Evolutionary conservation across 176 grass and related monocot genomes (phyloP), one percentile per base, ranked within the genome.

Genomic region (Miscanthus lutarioriparius): DNA sequence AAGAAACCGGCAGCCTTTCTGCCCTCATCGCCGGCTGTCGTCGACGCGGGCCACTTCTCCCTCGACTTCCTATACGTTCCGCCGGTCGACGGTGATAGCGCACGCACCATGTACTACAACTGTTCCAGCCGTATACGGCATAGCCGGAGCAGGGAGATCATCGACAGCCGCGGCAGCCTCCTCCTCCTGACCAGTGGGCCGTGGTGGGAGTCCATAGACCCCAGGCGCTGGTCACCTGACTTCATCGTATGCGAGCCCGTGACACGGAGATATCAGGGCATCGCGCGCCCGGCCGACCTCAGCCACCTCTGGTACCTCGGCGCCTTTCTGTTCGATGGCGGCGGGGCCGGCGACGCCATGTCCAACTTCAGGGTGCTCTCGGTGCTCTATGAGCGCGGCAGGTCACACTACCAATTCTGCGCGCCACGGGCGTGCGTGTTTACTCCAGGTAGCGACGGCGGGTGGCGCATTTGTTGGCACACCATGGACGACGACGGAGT

Each of bases 121-220:
- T 12, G 4, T 4, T 5, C 15, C 74, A 33, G 33, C 19, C 74
- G 74, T 7, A 13, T 1, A 38, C 47, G 10, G 12, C n/a, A 41
- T 8, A 62, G 27, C 76, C 35, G 13, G 22, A 15, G 53, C 36
- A n/a, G 54, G 76, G 56, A 78, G 76, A 58, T 78, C 26, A 0
- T 44, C 38, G 76, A 78, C 58, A 78, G 76, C 76, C 36, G 23
- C 14, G 58, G 76, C 13, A 64, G 76, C 37, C 76, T 78, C 76
- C 76, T 78, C 22, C 58, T 78, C 17, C 15, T 78, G 5, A 35
- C 7, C 22, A 16, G 62, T 19, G 36, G 3, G 13, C 35, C 75
- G 3, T 27, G 13, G 36, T 10, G 10, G 17, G 19, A 22, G 10
- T 38, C 2, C 0, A 4, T 14, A 10, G 0, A 8, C 75, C 0